Conservation (phyloP, 2,329 filamentous ascomycete species). For the Pseudocercospora pini-densiflorae region DNA sequence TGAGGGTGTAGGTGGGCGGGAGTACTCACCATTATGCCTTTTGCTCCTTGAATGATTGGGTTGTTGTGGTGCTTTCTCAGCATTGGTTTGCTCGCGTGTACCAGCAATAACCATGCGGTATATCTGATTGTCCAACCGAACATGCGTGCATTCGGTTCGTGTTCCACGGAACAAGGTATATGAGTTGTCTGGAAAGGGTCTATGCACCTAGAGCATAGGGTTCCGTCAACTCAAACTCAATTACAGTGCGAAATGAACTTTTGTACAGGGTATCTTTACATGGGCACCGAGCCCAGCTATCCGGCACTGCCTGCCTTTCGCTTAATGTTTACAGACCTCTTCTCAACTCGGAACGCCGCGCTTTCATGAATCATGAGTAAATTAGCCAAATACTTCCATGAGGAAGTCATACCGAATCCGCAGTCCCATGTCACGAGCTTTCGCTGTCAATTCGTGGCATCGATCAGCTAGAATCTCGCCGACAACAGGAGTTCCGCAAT, state of each 20-base stretch:
- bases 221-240: constrained; percentile 4
- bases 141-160: neutral
- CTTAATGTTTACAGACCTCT: neutral
- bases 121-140: neutral
- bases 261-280: constrained; percentile 1
- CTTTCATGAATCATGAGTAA: neutral
- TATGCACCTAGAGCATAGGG: constrained; percentile 1
- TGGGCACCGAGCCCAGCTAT: neutral
- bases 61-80: neutral
- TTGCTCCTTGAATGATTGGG: neutral
- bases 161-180: constrained; percentile 3
- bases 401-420: constrained; percentile 62
- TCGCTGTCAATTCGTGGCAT: constrained; percentile 56
- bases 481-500: constrained; percentile 61
- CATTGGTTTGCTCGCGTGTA: constrained; percentile 3
- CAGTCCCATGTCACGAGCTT: constrained; percentile 57
- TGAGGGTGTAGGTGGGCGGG: neutral
- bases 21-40: constrained; percentile 1
- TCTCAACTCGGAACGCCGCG: neutral
- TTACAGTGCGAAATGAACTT: neutral
- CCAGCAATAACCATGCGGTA: neutral
- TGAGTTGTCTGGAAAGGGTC: constrained; percentile 3
- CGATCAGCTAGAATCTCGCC: constrained; percentile 61
- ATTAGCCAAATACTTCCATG: constrained; percentile 60
- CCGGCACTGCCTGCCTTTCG: constrained; percentile 4